Evolutionary conservation across 176 grass and related monocot genomes (phyloP).

Genomic region (Triticum monococcum): DNA sequence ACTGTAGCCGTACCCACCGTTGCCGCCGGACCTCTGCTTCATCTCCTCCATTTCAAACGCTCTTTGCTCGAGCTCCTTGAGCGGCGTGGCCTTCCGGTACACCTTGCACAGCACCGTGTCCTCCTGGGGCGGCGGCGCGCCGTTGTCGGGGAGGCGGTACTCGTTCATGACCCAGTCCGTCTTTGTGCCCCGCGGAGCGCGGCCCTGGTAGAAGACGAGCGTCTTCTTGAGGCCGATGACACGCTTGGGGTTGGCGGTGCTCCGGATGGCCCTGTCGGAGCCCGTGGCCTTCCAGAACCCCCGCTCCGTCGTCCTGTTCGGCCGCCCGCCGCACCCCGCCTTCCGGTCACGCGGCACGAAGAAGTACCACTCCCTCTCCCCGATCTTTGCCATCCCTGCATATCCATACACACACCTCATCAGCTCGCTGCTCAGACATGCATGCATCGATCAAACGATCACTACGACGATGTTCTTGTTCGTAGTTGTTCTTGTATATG

Average conservation of each 20-base stretch:
- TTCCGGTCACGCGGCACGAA: constrained; percentile 72
- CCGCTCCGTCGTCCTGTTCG: constrained; percentile 77
- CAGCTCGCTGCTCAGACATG: too few species aligned
- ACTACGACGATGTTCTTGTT: not conserved
- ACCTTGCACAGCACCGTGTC: constrained; percentile 91
- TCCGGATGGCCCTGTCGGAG: constrained; percentile 44
- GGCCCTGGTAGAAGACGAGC: constrained; percentile 83
- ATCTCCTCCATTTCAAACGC: constrained; percentile 51
- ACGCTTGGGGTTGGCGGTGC: constrained; percentile 45
- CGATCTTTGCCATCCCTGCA: constrained; percentile 73
- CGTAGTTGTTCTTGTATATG: not conserved
- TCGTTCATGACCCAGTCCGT: constrained; percentile 99
- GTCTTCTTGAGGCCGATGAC: constrained; percentile 96
- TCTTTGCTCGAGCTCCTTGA: constrained; percentile 81
- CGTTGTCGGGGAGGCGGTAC: constrained; percentile 47
- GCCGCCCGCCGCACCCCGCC: constrained; percentile 60
- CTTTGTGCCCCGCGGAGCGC: constrained; percentile 72
- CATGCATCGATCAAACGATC: too few species aligned
- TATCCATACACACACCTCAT: not conserved
- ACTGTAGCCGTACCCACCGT: not conserved
- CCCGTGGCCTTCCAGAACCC: constrained; percentile 98
- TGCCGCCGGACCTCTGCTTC: constrained; percentile 29
- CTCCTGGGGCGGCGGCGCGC: constrained; percentile 27
- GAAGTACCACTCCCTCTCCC: constrained; percentile 98
- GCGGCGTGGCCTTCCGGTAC: constrained; percentile 78